These are phyloP conservation scores for Aspergillus pseudonomiae DNA, from an alignment of 2,329 filamentous ascomycete species.

Conservation along the genomic window DNA sequence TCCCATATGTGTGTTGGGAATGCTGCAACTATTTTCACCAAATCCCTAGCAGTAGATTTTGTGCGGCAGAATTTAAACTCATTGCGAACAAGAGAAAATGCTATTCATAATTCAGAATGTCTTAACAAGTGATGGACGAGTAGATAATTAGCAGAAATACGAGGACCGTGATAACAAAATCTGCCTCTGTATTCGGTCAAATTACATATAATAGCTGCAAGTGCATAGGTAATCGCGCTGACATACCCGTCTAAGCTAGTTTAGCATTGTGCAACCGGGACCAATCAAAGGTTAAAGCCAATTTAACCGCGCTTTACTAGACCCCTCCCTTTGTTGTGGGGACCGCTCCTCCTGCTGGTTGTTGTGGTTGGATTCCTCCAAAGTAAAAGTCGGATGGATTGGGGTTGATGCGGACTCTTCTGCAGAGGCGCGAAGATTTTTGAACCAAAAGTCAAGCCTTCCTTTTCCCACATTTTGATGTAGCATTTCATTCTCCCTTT, in stretches of 20 bases:
- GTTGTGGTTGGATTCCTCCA: not conserved
- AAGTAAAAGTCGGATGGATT: not conserved
- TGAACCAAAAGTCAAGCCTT: slow-evolving; percentile 71
- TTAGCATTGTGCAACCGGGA: not conserved
- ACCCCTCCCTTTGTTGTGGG: not conserved
- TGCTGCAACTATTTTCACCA: not conserved
- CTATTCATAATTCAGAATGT: not conserved
- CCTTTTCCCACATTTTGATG: slow-evolving; percentile 67
- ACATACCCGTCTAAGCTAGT: not conserved
- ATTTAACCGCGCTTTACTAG: slow-evolving; percentile 18
- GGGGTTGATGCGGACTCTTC: slow-evolving; percentile 16
- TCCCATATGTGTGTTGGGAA: not conserved
- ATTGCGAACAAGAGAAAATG: not conserved
- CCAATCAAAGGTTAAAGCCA: slow-evolving; percentile 18
- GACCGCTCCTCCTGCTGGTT: slow-evolving; percentile 5
- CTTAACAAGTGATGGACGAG: not conserved
- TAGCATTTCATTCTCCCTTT: slow-evolving; percentile 70
- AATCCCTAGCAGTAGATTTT: not conserved
- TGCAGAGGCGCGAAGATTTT: slow-evolving; percentile 31
- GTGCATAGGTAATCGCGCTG: not conserved
- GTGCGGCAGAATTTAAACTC: not conserved
- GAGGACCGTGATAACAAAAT: not conserved
- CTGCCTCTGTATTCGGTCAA: not conserved
- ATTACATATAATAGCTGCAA: not conserved
- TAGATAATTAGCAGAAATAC: not conserved